Percentiles rank a stretch among this genome's conserved stretches.
Conservation (phyloP, 345 rosid genomes). For the Eucalyptus paniculata region DNA sequence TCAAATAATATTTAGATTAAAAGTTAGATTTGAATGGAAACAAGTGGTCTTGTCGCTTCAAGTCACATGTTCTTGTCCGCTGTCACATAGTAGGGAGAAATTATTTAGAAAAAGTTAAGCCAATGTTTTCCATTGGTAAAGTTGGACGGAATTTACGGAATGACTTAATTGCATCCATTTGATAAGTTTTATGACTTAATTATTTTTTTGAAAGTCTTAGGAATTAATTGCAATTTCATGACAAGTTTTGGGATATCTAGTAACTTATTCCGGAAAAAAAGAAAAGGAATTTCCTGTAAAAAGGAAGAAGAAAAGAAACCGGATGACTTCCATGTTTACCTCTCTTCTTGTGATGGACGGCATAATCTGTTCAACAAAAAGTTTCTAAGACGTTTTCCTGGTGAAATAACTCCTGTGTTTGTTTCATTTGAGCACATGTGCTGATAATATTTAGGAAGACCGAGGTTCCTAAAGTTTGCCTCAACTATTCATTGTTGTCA, state of each 20-base stretch:
- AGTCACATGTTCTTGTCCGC: no score
- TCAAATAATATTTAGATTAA: no score
- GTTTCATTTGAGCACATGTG: background rate
- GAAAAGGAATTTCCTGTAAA: accelerated
- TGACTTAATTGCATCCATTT: accelerated
- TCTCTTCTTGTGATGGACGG: background rate
- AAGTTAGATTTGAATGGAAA: accelerated
- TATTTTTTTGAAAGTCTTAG: accelerated
- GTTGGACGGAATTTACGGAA: accelerated
- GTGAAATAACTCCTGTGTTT: background rate
- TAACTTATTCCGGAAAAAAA: no score
- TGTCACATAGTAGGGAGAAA: no score
- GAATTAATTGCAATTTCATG: no score
- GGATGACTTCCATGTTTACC: accelerated
- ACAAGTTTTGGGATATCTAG: no score
- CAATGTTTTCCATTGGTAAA: accelerated
- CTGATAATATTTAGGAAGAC: background rate
- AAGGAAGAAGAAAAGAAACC: background rate
- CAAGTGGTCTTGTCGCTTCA: no score
- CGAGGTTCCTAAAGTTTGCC: background rate
- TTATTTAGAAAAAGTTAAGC: accelerated
- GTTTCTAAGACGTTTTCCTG: background rate
- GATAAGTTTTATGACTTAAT: accelerated
- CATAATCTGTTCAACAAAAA: no score
- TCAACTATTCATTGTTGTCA: no score